Conservation (phyloP, 2,329 filamentous ascomycete genomes). For the Colletotrichum somersetense region DNA sequence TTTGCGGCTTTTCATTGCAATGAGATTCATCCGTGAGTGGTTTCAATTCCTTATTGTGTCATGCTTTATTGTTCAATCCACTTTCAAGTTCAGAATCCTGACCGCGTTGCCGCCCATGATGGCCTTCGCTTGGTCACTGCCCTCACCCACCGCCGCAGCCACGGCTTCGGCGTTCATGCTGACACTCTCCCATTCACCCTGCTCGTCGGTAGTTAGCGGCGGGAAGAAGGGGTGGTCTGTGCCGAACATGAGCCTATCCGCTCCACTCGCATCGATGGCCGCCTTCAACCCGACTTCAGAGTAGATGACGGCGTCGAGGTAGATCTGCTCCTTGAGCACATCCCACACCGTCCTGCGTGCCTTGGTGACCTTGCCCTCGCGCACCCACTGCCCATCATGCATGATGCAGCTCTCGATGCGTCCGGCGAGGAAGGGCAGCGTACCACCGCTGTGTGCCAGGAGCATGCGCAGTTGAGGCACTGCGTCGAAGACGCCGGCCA, state of each 20-base stretch:
- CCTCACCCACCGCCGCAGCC: slow-evolving; percentile 61
- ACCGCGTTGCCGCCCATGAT: slow-evolving; percentile 73
- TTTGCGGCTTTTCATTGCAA: not conserved
- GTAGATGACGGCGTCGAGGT: slow-evolving; percentile 89
- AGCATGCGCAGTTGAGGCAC: slow-evolving; percentile 78
- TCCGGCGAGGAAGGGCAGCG: slow-evolving; percentile 88
- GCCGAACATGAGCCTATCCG: slow-evolving; percentile 81
- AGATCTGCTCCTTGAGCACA: slow-evolving; percentile 78
- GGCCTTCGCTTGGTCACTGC: slow-evolving; percentile 60
- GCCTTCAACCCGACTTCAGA: slow-evolving; percentile 79
- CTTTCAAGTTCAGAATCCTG: slow-evolving; percentile 56
- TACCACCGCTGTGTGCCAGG: slow-evolving; percentile 89
- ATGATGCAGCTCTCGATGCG: slow-evolving; percentile 88
- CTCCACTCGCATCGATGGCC: slow-evolving; percentile 73
- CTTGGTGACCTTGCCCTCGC: slow-evolving; percentile 67
- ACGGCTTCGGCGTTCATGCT: slow-evolving; percentile 66
- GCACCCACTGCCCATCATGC: slow-evolving; percentile 82
- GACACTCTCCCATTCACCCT: slow-evolving; percentile 78
- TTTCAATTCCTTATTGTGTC: not conserved
- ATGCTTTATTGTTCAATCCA: slow-evolving; percentile 8
- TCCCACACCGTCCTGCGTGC: slow-evolving; percentile 66
- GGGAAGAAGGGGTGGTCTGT: slow-evolving; percentile 90
- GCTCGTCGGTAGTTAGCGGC: slow-evolving; percentile 73
- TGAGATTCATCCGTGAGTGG: not conserved
- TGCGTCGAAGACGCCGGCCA: slow-evolving; percentile 87